Evolutionary conservation across 2,329 filamentous ascomycete genomes (phyloP), one percentile per base, ranked within the genome.

Genomic region (Pyrenophora teres): DNA sequence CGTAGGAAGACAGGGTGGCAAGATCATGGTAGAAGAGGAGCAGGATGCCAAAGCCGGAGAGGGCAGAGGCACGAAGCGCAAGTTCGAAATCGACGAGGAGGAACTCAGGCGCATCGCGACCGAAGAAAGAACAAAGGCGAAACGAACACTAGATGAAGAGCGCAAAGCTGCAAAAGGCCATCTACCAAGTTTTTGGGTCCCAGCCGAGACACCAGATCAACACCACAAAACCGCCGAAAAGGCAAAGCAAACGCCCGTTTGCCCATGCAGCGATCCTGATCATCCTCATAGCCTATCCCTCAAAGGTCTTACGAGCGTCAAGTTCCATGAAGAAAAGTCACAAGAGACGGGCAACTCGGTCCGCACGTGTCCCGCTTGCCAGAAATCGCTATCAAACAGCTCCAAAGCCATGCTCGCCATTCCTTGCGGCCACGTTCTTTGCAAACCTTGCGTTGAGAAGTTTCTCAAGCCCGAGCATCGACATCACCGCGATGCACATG

Each of bases 141-240:
- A 87, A 64, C 85, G 81, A 54, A 84, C 85, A 16, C 81, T 94
- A 50, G 85, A 90, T 45, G 83, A 84, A 36, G 90, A 95, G 71
- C 89, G 87, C 68, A 71, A 70, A 46, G 74, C 85, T 68, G 79
- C 82, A 7, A 89, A 88, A 73, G 82, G 84, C 1, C 81, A 82
- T 13, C 77, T 96, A 0, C 90, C 91, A 0, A 95, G 91, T 0
- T 97, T 97, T 76, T 97, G 93, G 94, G 88, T 93, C 1, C 93
- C 92, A 0, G 90, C 88, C 0, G 83, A 93, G 50, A 95, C 89
- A 0, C 91, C 91, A 0, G 80, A 80, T 0, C 51, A 67, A 13
- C 69, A 75, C 48, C 82, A 81, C 32, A 83, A 83, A 40, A 76
- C 64, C 39, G 52, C 59, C 2, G 60, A 67, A 58, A 50, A 71